Evolutionary conservation across 1,284 basidiomycete species (phyloP), one percentile per base, ranked within the genome.

Genomic region (Marasmius fiardii): DNA sequence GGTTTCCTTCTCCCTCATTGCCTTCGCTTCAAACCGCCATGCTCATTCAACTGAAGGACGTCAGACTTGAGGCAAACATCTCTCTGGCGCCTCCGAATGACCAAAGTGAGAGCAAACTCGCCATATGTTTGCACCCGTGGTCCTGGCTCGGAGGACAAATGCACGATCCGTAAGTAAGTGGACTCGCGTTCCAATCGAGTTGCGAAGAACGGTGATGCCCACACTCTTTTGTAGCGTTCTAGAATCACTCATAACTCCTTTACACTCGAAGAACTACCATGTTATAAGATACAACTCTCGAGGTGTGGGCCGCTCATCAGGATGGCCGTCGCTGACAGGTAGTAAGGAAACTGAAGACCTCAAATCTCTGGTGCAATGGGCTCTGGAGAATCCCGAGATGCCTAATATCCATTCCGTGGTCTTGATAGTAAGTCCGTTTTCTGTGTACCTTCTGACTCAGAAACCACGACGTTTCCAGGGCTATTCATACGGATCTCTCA

Each of bases 401-500:
- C 60, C 69, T 0, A 64, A 78, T 53, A 69, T 86, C 20, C 52
- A 67, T 10, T 74, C 76, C 1, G 68, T 89, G 2, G 76, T 81
- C 0, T 61, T 88, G 44, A 63, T 85, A 53, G 86, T 87, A 63
- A 63, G 79, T 69, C 7, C 24, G 20, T 1, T 21, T 48, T 44
- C 33, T 37, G 26, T 55, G 39, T 37, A 44, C 21, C 20, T 55
- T 4, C 54, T 61, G 23, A 55, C 52, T 4, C 51, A 43, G 51
- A 56, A 51, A 59, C 35, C 49, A 43, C 50, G 28, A 31, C 23
- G 45, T 20, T 23, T 12, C 49, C 57, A 92, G 89, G 90, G 90
- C 1, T 92, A 93, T 68, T 93, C 91, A 3, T 76, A 90, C 74
- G 92, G 91, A 2, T 81, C 87, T 1, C 74, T 93, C 23, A 83